A percentile compares a stretch with the other conserved stretches of the same genome.
Conservation (phyloP, 257 asterid genomes). For the Nicotiana tabacum region DNA sequence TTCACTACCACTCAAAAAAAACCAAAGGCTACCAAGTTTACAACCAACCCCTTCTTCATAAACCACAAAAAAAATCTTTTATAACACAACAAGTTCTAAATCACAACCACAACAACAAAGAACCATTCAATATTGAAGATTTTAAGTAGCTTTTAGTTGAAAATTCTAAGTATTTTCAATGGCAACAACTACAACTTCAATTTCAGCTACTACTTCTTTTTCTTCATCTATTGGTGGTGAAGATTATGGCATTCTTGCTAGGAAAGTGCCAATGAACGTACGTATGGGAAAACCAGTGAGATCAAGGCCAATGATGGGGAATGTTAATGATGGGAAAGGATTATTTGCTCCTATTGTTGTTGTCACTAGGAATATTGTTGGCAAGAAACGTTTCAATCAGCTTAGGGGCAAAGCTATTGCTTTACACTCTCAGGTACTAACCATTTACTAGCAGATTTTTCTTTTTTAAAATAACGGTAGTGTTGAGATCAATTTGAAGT, state of each 20-base stretch:
- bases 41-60: not conserved
- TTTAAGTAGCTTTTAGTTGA: not conserved
- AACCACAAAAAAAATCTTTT: slow-evolving; percentile 8
- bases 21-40: slow-evolving; percentile 22
- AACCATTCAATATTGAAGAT: not conserved
- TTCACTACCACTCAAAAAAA: slow-evolving; percentile 22
- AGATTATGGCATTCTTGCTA: slow-evolving; percentile 34
- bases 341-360: slow-evolving; percentile 81
- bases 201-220: slow-evolving; percentile 44
- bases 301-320: slow-evolving; percentile 75
- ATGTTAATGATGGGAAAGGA: slow-evolving; percentile 72
- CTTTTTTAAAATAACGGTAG: too few relatives aligned
- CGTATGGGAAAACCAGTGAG: slow-evolving; percentile 44
- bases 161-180: not conserved
- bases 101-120: not conserved
- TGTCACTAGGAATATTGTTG: slow-evolving; percentile 55
- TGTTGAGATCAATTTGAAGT: too few relatives aligned
- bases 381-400: slow-evolving; percentile 84
- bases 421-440: slow-evolving; percentile 81
- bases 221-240: slow-evolving; percentile 45
- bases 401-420: slow-evolving; percentile 96
- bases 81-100: slow-evolving; percentile 8
- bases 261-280: slow-evolving; percentile 22
- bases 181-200: slow-evolving; percentile 57
- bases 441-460: too few relatives aligned